Conservation (phyloP, 352 stramenopile species). For the Phytophthora idaei region DNA sequence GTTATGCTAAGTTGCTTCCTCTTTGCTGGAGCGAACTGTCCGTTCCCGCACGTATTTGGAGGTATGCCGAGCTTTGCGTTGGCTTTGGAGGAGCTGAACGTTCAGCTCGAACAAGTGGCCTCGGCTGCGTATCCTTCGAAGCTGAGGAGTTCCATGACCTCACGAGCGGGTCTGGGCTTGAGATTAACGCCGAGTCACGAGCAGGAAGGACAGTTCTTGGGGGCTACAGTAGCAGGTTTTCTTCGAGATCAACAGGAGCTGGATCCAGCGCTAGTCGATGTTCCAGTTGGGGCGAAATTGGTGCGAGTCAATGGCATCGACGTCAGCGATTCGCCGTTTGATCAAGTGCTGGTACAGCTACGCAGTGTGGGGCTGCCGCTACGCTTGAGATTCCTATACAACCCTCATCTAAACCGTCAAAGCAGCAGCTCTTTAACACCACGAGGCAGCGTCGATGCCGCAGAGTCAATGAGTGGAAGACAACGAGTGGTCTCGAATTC, state of each 20-base stretch:
- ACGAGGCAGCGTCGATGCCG: conserved; percentile 14
- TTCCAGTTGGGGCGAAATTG: conserved; percentile 69
- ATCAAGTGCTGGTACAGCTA: conserved; percentile 64
- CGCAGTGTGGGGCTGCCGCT: conserved; percentile 55
- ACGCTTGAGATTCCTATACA: conserved; percentile 70
- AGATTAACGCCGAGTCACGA: conserved; percentile 66
- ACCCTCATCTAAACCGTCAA: conserved; percentile 53
- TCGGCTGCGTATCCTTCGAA: conserved; percentile 70
- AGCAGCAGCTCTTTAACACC: conserved; percentile 15
- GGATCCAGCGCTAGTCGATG: conserved; percentile 59
- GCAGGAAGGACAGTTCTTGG: conserved; percentile 63
- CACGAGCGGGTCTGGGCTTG: conserved; percentile 58
- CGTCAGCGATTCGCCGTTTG: conserved; percentile 61
- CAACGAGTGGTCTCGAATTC: conserved; percentile 12
- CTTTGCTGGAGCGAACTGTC: conserved; percentile 71
- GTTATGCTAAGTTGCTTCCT: conserved; percentile 74
- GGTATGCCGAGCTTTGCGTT: conserved; percentile 78
- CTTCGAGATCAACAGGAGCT: conserved; percentile 60
- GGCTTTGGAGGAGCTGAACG: conserved; percentile 72
- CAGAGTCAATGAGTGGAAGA: conserved; percentile 18
- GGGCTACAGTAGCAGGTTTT: conserved; percentile 75
- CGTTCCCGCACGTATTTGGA: conserved; percentile 71
- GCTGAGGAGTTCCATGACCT: conserved; percentile 63
- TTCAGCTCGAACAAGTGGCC: conserved; percentile 50
- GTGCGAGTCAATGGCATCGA: conserved; percentile 79